Conservation (phyloP, 148 eudicot species). For the Vaccinium vitisidaea region DNA sequence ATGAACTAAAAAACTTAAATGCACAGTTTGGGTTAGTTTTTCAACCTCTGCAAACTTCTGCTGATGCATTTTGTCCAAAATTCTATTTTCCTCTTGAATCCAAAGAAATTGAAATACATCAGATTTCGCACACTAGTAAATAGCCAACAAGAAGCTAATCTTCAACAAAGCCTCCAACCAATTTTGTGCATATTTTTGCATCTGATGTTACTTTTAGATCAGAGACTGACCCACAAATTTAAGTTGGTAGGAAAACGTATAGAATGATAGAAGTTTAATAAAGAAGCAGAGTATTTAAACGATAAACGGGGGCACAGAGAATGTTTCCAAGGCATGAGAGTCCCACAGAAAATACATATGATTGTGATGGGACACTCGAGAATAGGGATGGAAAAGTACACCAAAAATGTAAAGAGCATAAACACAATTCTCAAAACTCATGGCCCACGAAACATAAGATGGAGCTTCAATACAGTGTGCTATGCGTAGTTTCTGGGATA, state of each 20-base stretch:
- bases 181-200: too few relatives aligned
- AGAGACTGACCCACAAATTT: background rate
- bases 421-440: background rate
- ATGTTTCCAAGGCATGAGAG: background rate
- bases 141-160: background rate
- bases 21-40: slow-evolving; percentile 83
- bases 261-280: background rate
- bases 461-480: background rate
- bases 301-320: background rate
- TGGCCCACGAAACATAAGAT: background rate
- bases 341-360: background rate
- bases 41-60: slow-evolving; percentile 95
- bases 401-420: background rate
- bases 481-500: background rate
- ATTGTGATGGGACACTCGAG: background rate
- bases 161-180: too few relatives aligned
- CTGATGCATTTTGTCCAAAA: slow-evolving; percentile 86
- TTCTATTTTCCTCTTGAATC: slow-evolving; percentile 88
- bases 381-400: background rate
- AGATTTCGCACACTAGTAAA: slow-evolving; percentile 2
- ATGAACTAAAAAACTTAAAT: background rate
- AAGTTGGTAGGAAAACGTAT: too few relatives aligned
- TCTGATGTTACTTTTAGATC: background rate
- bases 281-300: background rate
- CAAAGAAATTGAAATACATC: slow-evolving; percentile 12